A percentile compares a stretch with the other conserved stretches of the same genome.
These are phyloP conservation scores for Penicillium sp. DNA, from an alignment of 2,329 filamentous ascomycete genomes.

Conservation along the genomic window DNA sequence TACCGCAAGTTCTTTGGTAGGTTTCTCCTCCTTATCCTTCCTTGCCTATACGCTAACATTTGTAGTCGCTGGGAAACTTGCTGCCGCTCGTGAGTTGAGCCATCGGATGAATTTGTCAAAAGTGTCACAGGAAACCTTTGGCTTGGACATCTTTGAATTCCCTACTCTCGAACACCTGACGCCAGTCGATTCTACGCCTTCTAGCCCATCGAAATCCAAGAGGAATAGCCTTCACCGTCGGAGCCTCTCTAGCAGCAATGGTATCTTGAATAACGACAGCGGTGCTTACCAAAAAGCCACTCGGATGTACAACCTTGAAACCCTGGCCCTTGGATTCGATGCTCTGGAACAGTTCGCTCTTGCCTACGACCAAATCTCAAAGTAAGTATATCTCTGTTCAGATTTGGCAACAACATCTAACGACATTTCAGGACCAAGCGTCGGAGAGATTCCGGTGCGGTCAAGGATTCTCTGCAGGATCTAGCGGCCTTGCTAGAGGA, in stretches of 20 bases:
- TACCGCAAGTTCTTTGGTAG: slow-evolving; percentile 82
- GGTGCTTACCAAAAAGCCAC: slow-evolving; percentile 51
- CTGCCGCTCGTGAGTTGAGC: slow-evolving; percentile 57
- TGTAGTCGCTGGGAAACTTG: slow-evolving; percentile 44
- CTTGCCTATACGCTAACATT: slow-evolving; percentile 8
- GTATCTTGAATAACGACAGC: slow-evolving; percentile 5
- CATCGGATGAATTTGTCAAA: slow-evolving; percentile 52
- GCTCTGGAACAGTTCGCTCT: slow-evolving; percentile 66
- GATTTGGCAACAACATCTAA: slow-evolving; percentile 6
- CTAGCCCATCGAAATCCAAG: slow-evolving; percentile 35
- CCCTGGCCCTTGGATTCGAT: slow-evolving; percentile 65
- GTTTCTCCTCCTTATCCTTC: slow-evolving; percentile 41
- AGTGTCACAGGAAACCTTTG: slow-evolving; percentile 44
- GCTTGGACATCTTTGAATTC: slow-evolving; percentile 37
- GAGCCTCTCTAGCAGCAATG: slow-evolving; percentile 26
- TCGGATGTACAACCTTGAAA: slow-evolving; percentile 68
- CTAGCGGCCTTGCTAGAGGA: slow-evolving; percentile 57
- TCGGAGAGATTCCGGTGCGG: slow-evolving; percentile 34
- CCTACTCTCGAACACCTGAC: slow-evolving; percentile 25
- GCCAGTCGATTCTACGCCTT: slow-evolving; percentile 26
- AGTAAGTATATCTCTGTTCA: slow-evolving; percentile 32
- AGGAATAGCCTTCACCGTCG: slow-evolving; percentile 29
- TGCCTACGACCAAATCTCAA: slow-evolving; percentile 48
- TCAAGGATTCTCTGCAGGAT: slow-evolving; percentile 55
- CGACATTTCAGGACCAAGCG: slow-evolving; percentile 26